Evolutionary conservation across 176 grass and related monocot genomes (phyloP).

Genomic region (Oryza meyeriana): DNA sequence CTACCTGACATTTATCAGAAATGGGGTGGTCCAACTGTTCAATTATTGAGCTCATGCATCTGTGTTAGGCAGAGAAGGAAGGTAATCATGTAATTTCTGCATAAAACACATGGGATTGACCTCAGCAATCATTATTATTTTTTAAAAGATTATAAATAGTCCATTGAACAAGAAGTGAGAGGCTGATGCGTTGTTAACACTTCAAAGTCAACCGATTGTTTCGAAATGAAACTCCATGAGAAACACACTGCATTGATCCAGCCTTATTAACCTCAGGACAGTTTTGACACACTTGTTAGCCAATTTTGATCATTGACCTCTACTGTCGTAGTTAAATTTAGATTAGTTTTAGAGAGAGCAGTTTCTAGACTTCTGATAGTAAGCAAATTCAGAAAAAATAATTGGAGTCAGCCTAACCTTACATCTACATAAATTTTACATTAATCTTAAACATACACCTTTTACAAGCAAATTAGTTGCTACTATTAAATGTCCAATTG

Average conservation of each 20-base stretch:
- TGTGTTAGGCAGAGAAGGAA: background rate
- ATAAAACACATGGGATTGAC: background rate
- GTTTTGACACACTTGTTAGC: background rate
- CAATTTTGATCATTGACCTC: too few species aligned
- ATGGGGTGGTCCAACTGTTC: background rate
- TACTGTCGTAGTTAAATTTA: background rate
- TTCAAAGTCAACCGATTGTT: background rate
- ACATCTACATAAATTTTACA: background rate
- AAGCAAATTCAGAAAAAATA: background rate
- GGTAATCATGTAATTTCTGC: background rate
- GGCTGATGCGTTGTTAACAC: background rate
- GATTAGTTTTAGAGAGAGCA: background rate
- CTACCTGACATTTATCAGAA: background rate
- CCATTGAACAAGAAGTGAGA: background rate
- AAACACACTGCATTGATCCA: background rate
- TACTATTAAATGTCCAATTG: background rate
- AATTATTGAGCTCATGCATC: slow-evolving; percentile 5
- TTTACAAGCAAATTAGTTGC: background rate
- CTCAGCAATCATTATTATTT: background rate
- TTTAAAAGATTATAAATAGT: background rate
- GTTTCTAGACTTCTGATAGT: background rate
- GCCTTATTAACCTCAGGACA: too few species aligned
- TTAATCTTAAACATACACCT: background rate
- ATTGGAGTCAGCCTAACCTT: background rate
- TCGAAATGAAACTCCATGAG: background rate